Evolutionary conservation across 2,329 filamentous ascomycete genomes (phyloP), one percentile per base, ranked within the genome.

Genomic region (Aureobasidium sp.): DNA sequence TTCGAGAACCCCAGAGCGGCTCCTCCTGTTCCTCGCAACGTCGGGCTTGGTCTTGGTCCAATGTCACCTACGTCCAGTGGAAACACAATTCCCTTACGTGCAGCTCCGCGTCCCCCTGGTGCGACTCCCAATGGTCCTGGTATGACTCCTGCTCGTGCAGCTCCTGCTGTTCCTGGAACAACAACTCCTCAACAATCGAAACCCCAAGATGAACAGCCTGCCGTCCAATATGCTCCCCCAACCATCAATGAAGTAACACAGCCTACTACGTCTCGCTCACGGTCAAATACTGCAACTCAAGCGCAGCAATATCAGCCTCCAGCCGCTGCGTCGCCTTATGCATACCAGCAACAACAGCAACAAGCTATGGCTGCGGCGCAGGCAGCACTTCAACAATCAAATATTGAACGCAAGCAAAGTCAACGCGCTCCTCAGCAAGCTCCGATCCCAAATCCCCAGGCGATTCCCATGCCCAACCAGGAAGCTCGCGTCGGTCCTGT

Each of bases 1-100:
- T 99, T 97, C 76, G 94, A 97, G 77, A 97, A 99, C 72, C 94
- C 94, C 53, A 85, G 94, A 71, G 90, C 93, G 21, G 90, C 94
- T 42, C 94, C 94, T 65, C 94, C 93, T 11, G 89, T 97, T 64
- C 92, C 93, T 62, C 73, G 82, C 37, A 65, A 63, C 36, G 49
- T 39, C 34, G 63, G 63, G 37, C 61, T 64, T 25, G 70, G 70
- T 42, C 64, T 69, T 48, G 79, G 79, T 53, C 76, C 80, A 62
- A 76, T 75, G 62, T 77, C 72, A 62, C 76, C 74, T 42, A 71
- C 68, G 36, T 21, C 54, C 13, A 48, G 42, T 34, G 27, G 42
- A 8, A 36, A 37, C n/a, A 65, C 57, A 36, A 67, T 73, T 27
- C 92, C 94, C 54, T 89, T 85, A 69, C 85, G 94, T 64, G 89